phyloP scores from a whole-genome alignment of 306 rosid genomes.

The Acmispon strigosus region DNA sequence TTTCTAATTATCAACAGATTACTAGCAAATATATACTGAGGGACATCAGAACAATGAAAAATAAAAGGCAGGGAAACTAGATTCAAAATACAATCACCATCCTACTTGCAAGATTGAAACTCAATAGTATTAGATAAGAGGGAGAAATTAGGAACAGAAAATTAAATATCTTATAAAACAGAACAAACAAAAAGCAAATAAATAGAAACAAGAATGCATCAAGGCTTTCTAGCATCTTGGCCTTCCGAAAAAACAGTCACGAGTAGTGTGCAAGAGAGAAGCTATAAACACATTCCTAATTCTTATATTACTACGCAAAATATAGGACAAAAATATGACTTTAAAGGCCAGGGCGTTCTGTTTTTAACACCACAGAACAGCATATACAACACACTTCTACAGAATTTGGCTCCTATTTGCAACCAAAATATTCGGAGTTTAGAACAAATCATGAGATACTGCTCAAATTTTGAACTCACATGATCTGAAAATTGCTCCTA shows the following conservation, averaged over 20 bases:
- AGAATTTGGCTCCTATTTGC: background rate
- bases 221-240: background rate
- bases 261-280: background rate
- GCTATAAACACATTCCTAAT: background rate
- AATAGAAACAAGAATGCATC: background rate
- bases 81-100: background rate
- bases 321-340: background rate
- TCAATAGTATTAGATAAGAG: background rate
- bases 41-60: background rate
- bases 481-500: background rate
- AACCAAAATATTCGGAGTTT: background rate
- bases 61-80: background rate
- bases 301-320: background rate
- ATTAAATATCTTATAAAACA: background rate
- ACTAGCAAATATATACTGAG: background rate
- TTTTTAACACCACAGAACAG: background rate
- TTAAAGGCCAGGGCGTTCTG: background rate
- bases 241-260: background rate
- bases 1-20: slow-evolving; percentile 4
- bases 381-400: background rate
- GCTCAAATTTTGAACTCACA: background rate
- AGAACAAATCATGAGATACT: background rate
- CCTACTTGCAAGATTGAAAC: background rate
- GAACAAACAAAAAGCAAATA: background rate
- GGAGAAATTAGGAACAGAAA: background rate